Evolutionary conservation across 148 eudicot species (phyloP).

Genomic region (Cornus kousa): DNA sequence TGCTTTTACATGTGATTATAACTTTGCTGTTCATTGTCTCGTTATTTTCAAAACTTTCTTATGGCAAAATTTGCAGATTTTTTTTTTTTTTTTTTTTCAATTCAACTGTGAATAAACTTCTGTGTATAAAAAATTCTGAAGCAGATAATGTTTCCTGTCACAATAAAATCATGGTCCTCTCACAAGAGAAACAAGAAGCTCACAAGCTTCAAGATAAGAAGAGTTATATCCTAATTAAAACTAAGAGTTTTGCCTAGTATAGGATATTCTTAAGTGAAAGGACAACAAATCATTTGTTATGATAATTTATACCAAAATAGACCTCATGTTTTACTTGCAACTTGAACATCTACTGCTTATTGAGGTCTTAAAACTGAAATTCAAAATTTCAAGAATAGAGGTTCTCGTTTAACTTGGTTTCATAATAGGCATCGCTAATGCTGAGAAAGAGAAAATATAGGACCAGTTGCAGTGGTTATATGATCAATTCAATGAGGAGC

Average conservation of each 20-base stretch:
- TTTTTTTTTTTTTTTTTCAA: neutral
- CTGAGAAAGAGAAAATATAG: neutral
- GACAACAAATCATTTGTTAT: neutral
- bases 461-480: too few relatives aligned
- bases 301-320: neutral
- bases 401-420: neutral
- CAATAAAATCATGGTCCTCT: conserved; percentile 5
- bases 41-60: neutral
- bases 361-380: neutral
- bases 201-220: neutral
- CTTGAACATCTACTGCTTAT: neutral
- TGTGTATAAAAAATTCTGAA: neutral
- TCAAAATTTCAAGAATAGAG: neutral
- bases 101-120: neutral
- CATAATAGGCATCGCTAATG: neutral
- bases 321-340: too few relatives aligned
- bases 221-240: too few relatives aligned
- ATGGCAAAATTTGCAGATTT: neutral
- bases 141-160: neutral
- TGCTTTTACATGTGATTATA: too few relatives aligned
- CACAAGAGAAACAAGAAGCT: neutral
- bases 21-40: too few relatives aligned
- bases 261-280: neutral
- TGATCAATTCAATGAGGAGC: too few relatives aligned
- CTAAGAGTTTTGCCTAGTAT: neutral